Base-by-base conservation (phyloP, 2,329 filamentous ascomycete genomes). In the Didymella sp. region DNA sequence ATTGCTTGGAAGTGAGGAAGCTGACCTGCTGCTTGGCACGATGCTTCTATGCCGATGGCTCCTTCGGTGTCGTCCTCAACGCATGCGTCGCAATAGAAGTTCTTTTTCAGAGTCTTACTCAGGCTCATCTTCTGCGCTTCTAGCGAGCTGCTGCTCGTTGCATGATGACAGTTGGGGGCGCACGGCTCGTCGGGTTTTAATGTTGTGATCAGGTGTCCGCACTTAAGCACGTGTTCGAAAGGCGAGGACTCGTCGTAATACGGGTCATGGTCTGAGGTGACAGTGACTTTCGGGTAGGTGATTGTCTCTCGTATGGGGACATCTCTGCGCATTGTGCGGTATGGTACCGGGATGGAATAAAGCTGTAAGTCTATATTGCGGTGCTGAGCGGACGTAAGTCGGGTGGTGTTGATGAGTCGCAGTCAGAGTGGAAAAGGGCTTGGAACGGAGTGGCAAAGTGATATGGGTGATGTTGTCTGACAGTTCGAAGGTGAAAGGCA, bases 31-130 rank as follows among this genome's bases (percentile, higher is more conserved):
- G 35, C 8, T 19, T 42, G 5, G 6, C 27, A 22, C 13, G 28
- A 43, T 4, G 31, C 9, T 2, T 6, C 6, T 8, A 27, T 19
- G 12, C 13, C 8, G 4, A 33, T 33, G 2, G 33, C 24, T 15
- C 12, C n/a, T 24, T 42, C 47, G 21, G 22, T 25, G 8, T 28
- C n/a, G 4, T 13, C 17, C 12, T 51, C 48, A 6, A 52, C 31
- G 25, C 49, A 52, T 1, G 41, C 41, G 19, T 52, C 41, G 19
- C 49, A 52, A 19, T 52, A 52, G 31, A 52, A 52, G 13, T 30
- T 17, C 11, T 45, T 19, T 6, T n/a, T 2, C 7, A 44, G 11
- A 2, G 41, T 19, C 3, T 13, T 25, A 7, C 4, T 35, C 30
- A 35, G n/a, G 4, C 15, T 21, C 30, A 22, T 33, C 47, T 50